Evolutionary conservation across 371 early-diverging fungal species (phyloP).

Genomic region (Mycotypha africana): DNA sequence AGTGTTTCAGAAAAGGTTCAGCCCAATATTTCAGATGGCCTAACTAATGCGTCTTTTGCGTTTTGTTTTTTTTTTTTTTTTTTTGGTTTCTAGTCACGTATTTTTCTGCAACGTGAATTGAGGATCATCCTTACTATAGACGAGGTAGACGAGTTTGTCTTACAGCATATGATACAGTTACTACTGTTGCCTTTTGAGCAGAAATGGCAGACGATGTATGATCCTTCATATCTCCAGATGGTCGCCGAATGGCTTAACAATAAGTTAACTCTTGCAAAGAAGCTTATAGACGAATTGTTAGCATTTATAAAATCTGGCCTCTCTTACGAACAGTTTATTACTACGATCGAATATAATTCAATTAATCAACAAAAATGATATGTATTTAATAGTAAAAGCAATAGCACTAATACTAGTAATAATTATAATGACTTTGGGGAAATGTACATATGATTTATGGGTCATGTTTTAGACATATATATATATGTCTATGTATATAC

Average conservation of each 20-base stretch:
- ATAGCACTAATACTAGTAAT: too few relatives aligned
- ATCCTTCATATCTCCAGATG: conserved; percentile 11
- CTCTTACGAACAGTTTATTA: conserved; percentile 25
- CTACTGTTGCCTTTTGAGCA: conserved; percentile 24
- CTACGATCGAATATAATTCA: too few relatives aligned
- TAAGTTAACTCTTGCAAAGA: conserved; percentile 11
- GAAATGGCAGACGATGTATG: conserved; percentile 16
- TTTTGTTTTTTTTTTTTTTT: background rate
- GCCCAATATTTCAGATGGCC: too few relatives aligned
- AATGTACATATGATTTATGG: too few relatives aligned
- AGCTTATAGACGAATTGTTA: conserved; percentile 24
- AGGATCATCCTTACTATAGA: conserved; percentile 20
- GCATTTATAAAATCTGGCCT: conserved; percentile 34
- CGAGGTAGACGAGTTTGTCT: conserved; percentile 19
- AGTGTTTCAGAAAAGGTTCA: background rate
- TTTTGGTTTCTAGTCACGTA: conserved; percentile 9
- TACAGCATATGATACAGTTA: conserved; percentile 23
- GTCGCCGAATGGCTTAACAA: conserved; percentile 30
- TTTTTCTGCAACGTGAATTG: conserved; percentile 28
- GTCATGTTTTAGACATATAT: too few relatives aligned
- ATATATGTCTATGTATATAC: too few relatives aligned
- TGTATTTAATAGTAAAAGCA: too few relatives aligned
- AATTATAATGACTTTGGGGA: too few relatives aligned
- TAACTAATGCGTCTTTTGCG: too few relatives aligned
- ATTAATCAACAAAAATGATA: too few relatives aligned